Percentiles rank a stretch among this genome's conserved stretches.
Evolutionary conservation across 768 basidiomycete genomes (phyloP).

Genomic region (Termitomyces titanicus): DNA sequence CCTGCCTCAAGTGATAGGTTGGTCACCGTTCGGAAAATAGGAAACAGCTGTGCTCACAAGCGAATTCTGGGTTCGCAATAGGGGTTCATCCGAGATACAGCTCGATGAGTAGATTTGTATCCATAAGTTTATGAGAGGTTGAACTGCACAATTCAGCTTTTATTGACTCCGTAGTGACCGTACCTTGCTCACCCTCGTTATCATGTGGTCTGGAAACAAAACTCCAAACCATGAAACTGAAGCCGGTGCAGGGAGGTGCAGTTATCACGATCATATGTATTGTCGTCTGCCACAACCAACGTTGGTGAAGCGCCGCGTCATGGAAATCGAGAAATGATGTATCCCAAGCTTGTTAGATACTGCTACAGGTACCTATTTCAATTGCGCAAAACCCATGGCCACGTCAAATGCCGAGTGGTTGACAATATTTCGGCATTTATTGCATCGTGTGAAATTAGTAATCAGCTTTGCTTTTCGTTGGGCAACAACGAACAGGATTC

Average conservation of each 20-base stretch:
- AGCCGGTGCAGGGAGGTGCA: not conserved
- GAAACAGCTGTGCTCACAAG: not conserved
- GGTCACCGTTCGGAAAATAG: too few species aligned
- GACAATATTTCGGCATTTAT: not conserved
- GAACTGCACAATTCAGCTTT: not conserved
- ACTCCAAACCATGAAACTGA: not conserved
- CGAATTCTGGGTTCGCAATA: not conserved
- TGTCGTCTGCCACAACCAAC: not conserved
- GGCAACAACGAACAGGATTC: too few species aligned
- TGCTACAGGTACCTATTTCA: not conserved
- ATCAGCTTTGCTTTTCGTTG: not conserved
- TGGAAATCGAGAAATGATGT: not conserved
- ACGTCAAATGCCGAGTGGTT: too few species aligned
- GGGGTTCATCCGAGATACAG: not conserved
- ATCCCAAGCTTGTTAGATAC: not conserved
- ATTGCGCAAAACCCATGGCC: too few species aligned
- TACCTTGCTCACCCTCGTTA: not conserved
- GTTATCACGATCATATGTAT: too few species aligned
- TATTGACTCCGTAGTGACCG: not conserved
- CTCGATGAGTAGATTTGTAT: too few species aligned
- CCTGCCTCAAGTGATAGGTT: too few species aligned
- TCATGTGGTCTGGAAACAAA: not conserved
- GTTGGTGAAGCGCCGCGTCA: not conserved
- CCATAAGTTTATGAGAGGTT: too few species aligned
- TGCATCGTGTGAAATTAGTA: slow-evolving; percentile 1